Base-by-base conservation (phyloP, 345 rosid genomes). In the Hevea brasiliensis region DNA sequence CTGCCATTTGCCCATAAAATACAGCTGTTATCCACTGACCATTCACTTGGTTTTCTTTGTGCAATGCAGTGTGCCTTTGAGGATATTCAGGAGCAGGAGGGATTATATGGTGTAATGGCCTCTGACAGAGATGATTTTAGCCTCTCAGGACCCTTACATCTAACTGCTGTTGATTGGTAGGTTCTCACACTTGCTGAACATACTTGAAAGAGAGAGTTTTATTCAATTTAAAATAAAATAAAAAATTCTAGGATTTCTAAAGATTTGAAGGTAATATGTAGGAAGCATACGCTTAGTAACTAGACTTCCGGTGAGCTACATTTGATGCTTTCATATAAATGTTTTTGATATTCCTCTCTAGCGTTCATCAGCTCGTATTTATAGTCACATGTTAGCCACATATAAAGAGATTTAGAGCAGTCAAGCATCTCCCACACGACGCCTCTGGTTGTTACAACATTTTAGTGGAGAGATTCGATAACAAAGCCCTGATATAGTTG, bases 151-250 rank as follows among this genome's bases (percentile, higher is more conserved):
- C 96, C 98, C 24, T 83, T 85, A 61, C 85, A 90, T 82, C 78
- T 92, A 18, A 81, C 91, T 64, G 13, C 79, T 51, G 15, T 92
- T 64, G 93, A 92, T 80, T 92, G 96, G 96, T 92, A 83, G 60
- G 81, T 55, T 60, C 65, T 29, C 35, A 6, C 47, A 15, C 57
- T 53, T 24, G 17, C 18, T 4, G 0, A 9, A 3, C 24, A 12
- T 3, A 57, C n/a, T 35, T 23, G n/a, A 23, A 11, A 23, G 11
- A 65, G 53, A 48, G 2, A 32, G 37, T 32, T 41, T 63, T 2
- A 29, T 18, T 48, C 42, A 67, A 48, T 40, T 40, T 17, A 61
- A 62, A 15, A 17, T 61, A 13, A n/a, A n/a, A n/a, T n/a, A 7
- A 40, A 26, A 21, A 2, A 8, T 57, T 27, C 18, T 40, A n/a